Percentiles rank a stretch among this genome's conserved stretches.
phyloP scores from a whole-genome alignment of 1,139 yeast species.

The Pneumocystis carinii region DNA sequence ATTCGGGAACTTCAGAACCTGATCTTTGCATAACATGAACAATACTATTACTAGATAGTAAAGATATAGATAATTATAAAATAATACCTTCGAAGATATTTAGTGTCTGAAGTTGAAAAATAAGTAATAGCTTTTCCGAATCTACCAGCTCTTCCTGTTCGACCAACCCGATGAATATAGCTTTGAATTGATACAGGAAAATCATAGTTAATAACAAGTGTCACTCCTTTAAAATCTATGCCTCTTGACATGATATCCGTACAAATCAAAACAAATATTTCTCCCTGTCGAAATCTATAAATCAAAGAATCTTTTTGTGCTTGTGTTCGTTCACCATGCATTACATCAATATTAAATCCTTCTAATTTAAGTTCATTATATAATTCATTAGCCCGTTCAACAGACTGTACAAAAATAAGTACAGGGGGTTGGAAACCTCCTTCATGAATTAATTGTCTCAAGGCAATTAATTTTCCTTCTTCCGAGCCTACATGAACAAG shows the following conservation, averaged over 20 bases:
- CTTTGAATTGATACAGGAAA: conserved; percentile 91
- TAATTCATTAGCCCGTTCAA: conserved; percentile 85
- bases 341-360: conserved; percentile 81
- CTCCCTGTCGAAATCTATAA: conserved; percentile 72
- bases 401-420: conserved; percentile 78
- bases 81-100: conserved; percentile 41
- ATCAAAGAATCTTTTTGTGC: conserved; percentile 77
- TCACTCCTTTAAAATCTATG: conserved; percentile 92
- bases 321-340: conserved; percentile 88
- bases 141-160: conserved; percentile 95
- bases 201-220: conserved; percentile 86
- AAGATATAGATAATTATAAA: conserved; percentile 20
- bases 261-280: conserved; percentile 89
- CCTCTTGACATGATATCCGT: conserved; percentile 95
- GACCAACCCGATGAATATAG: conserved; percentile 93
- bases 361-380: conserved; percentile 87
- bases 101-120: conserved; percentile 77
- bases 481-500: conserved; percentile 82
- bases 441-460: conserved; percentile 62
- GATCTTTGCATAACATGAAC: conserved; percentile 91
- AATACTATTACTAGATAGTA: conserved; percentile 24
- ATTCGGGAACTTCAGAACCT: conserved; percentile 55
- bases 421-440: conserved; percentile 90
- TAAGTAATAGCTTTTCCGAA: conserved; percentile 78
- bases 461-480: conserved; percentile 82